Evolutionary conservation across 2,329 filamentous ascomycete genomes (phyloP), one percentile per base, ranked within the genome.

Genomic region (Aspergillus carbonarius): DNA sequence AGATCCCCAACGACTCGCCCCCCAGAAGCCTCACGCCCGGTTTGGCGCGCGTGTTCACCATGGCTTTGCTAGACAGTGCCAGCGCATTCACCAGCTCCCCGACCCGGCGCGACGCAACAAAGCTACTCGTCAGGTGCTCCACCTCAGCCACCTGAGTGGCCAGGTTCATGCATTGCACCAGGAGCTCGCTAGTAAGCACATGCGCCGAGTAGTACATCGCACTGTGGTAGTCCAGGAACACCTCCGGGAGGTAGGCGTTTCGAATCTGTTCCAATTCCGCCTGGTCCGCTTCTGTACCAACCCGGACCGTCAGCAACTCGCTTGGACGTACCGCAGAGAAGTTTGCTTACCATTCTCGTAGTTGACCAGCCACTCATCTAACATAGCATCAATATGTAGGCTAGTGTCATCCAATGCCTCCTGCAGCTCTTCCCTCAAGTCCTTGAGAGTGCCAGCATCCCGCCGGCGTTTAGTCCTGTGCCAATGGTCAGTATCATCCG

Each of bases 161-260:
- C 15, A 99, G 80, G 59, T 96, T 91, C 90, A 99, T 93, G 68
- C 88, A 90, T 70, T 93, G 88, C 25, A 95, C 82, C 17, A 96
- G 81, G 64, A 89, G 85, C 59, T 93, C 90, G 44, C 92, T 87
- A 47, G 87, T 88, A 44, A 96, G 79, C 50, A 85, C 83, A 48
- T 86, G 87, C 3, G 91, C 92, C 0, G 90, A 89, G 69, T 89
- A 90, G 72, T 96, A 90, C 51, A 98, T 79, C 1, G 90, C 88
- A 67, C 85, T 88, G 70, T 95, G 86, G 72, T 95, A 97, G 2
- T 90, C 91, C 51, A 99, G 82, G 42, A 96, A 81, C 17, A 91
- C 84, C 72, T 97, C 92, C 1, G 95, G 93, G 3, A 99, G 82
- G 74, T 96, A 98, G 0, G 85, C 84, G 55, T 86, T 83, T 64